These are phyloP conservation scores for Beauveria sp. DNA, from an alignment of 2,329 filamentous ascomycete species.

Conservation along the genomic window DNA sequence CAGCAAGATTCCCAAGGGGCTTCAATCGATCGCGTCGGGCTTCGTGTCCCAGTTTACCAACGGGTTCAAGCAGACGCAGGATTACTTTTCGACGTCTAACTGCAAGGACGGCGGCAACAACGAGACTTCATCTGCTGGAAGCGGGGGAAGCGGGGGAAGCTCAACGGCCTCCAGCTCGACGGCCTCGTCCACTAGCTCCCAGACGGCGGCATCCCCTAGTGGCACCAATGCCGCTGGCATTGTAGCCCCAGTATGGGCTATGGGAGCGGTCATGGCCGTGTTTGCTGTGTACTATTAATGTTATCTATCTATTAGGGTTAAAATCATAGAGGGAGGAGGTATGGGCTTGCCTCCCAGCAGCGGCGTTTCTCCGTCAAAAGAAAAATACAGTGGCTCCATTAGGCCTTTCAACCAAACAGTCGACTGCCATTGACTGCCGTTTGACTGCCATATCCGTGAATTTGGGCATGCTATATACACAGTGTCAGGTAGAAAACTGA, in stretches of 20 bases:
- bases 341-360: neutral
- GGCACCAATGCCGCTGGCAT: neutral
- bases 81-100: slow-evolving; percentile 6
- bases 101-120: slow-evolving; percentile 4
- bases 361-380: neutral
- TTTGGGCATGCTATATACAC: no score
- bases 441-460: no score
- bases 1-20: slow-evolving; percentile 4
- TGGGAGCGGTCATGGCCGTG: neutral
- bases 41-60: neutral
- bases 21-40: neutral
- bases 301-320: neutral
- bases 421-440: neutral
- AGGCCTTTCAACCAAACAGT: neutral
- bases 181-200: neutral
- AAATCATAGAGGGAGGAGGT: neutral
- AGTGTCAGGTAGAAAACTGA: no score
- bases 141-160: neutral
- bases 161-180: neutral
- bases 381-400: neutral
- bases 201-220: slow-evolving; percentile 3
- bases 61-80: slow-evolving; percentile 3
- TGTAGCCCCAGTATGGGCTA: neutral
- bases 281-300: slow-evolving; percentile 1
- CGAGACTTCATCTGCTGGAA: neutral